These are phyloP conservation scores for Dendrothele bispora DNA, from an alignment of 768 basidiomycete species.

Conservation along the genomic window DNA sequence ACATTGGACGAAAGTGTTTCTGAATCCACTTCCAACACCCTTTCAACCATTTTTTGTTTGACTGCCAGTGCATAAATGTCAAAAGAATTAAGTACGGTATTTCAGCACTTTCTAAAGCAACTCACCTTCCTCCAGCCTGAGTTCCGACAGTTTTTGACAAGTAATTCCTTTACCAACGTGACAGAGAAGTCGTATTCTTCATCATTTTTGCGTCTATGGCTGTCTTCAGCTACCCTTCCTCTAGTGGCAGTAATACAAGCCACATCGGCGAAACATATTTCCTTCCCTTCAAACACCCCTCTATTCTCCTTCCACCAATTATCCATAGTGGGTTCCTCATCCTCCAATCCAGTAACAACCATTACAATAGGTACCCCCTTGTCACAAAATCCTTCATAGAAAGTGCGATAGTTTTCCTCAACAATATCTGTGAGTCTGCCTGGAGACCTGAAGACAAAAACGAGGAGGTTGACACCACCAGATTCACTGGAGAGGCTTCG, in stretches of 20 bases:
- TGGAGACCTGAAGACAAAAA: slow-evolving; percentile 41
- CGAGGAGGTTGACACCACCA: slow-evolving; percentile 37
- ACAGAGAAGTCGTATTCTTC: no score
- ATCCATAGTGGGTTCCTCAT: slow-evolving; percentile 26
- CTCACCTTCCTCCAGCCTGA: no score
- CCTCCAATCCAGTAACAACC: slow-evolving; percentile 38
- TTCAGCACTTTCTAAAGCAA: no score
- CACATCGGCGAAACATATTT: slow-evolving; percentile 27
- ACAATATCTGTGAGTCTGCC: slow-evolving; percentile 31
- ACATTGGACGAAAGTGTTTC: no score
- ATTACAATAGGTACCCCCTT: slow-evolving; percentile 37
- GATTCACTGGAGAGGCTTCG: slow-evolving; percentile 21
- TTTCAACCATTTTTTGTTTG: no score
- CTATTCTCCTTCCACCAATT: slow-evolving; percentile 29
- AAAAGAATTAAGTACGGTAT: no score
- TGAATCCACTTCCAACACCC: no score
- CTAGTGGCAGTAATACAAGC: slow-evolving; percentile 34
- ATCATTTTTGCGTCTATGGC: no score
- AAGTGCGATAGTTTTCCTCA: slow-evolving; percentile 38
- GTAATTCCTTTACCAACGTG: no score
- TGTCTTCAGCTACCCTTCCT: no score
- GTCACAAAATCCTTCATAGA: slow-evolving; percentile 36
- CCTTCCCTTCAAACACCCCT: slow-evolving; percentile 20
- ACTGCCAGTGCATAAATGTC: no score
- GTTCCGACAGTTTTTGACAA: no score